Percentiles rank a stretch among this genome's conserved stretches.
These are phyloP conservation scores for Nemania serpens DNA, from an alignment of 2,329 filamentous ascomycete species.

Conservation along the genomic window DNA sequence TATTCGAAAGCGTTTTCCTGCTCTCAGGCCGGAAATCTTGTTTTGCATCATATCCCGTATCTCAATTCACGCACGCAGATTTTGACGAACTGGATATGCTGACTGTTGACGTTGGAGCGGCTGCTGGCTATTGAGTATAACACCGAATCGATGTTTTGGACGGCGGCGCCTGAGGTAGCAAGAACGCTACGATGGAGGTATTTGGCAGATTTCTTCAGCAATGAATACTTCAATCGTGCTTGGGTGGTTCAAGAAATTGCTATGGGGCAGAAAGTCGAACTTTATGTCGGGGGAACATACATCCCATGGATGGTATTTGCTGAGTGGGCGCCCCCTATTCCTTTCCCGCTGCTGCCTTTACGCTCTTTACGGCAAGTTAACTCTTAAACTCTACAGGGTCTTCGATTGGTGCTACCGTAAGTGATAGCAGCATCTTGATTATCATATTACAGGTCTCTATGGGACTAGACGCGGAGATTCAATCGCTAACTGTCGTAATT, in stretches of 20 bases:
- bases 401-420: constrained; percentile 14
- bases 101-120: background rate
- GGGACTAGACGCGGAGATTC: too few species aligned
- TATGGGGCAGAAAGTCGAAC: constrained; percentile 6
- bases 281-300: constrained; percentile 20
- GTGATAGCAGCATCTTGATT: background rate
- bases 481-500: too few species aligned
- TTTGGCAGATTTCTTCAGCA: constrained; percentile 15
- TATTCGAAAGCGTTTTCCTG: background rate
- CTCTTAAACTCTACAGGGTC: background rate
- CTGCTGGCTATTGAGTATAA: constrained; percentile 1
- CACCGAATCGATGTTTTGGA: background rate
- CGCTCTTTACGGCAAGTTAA: background rate
- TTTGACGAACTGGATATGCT: background rate
- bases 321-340: background rate
- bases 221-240: constrained; percentile 24
- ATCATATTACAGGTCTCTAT: background rate
- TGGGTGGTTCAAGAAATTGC: constrained; percentile 27
- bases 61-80: background rate
- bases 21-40: background rate
- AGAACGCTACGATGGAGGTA: constrained; percentile 10
- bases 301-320: constrained; percentile 18
- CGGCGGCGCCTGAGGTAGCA: background rate
- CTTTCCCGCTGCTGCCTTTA: background rate
- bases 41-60: background rate